Base-by-base conservation (phyloP, 163 green algal genomes). In the Prototheca cutis region DNA sequence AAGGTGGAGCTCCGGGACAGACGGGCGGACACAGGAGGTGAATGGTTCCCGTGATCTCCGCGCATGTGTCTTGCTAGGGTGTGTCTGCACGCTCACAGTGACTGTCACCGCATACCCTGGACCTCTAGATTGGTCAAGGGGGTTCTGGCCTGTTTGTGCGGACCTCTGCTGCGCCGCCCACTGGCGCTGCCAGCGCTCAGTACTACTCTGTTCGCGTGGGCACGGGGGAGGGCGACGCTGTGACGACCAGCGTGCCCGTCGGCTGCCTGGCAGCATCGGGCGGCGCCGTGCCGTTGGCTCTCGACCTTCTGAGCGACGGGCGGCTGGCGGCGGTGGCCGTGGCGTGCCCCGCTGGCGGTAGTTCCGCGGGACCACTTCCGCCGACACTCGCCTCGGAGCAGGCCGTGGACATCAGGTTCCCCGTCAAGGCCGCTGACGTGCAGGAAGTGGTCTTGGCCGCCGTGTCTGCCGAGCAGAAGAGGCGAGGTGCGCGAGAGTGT, bases 131-230 rank as follows among this genome's bases (percentile, higher is more conserved):
- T n/a, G n/a, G n/a, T n/a, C n/a, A n/a, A n/a, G n/a, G n/a, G n/a
- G n/a, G n/a, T n/a, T n/a, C n/a, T n/a, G n/a, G n/a, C n/a, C n/a
- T n/a, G n/a, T n/a, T n/a, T n/a, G n/a, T n/a, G n/a, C n/a, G n/a
- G n/a, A n/a, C n/a, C n/a, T n/a, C n/a, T n/a, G n/a, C n/a, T n/a
- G n/a, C n/a, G n/a, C n/a, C n/a, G n/a, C n/a, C n/a, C n/a, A n/a
- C n/a, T n/a, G n/a, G n/a, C n/a, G n/a, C n/a, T n/a, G n/a, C n/a
- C n/a, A n/a, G n/a, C n/a, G n/a, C n/a, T n/a, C n/a, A n/a, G n/a
- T n/a, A n/a, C n/a, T n/a, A n/a, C n/a, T n/a, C n/a, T n/a, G 40
- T 61, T 6, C 54, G 54, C 5, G 23, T 61, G 23, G 34, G 7
- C 24, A 15, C 24, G n/a, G 6, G 8, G 7, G 48, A 34, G 27